Conservation (phyloP, 1,284 basidiomycete genomes). For the Xerocomus alliaceus region DNA sequence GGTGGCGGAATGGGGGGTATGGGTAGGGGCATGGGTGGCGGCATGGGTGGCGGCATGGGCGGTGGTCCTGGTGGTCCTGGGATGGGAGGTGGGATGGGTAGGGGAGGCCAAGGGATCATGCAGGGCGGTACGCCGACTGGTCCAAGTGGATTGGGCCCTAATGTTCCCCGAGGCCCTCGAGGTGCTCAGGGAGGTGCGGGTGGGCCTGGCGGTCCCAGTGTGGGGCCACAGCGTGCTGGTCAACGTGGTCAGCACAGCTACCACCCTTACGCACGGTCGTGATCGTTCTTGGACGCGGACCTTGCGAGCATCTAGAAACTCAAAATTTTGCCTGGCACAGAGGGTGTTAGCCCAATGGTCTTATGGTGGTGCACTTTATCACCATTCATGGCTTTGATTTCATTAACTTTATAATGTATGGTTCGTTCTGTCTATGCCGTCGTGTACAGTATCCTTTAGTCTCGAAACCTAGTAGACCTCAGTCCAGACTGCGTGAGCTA, state of each 20-base stretch:
- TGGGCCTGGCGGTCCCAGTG: conserved; percentile 52
- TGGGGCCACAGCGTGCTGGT: conserved; percentile 76
- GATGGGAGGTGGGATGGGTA: conserved; percentile 51
- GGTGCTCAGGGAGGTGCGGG: conserved; percentile 57
- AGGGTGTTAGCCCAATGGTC: conserved; percentile 4
- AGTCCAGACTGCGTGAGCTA: no score
- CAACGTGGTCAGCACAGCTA: conserved; percentile 78
- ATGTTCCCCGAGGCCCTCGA: conserved; percentile 72
- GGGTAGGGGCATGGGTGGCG: conserved; percentile 46
- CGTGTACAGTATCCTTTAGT: conserved; percentile 8
- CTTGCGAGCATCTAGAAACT: neutral
- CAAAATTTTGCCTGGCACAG: conserved; percentile 21
- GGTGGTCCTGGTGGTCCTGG: conserved; percentile 44
- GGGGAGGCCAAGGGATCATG: conserved; percentile 41
- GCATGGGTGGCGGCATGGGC: conserved; percentile 41
- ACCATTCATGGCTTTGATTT: conserved; percentile 15
- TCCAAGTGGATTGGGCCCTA: conserved; percentile 52
- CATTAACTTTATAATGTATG: conserved; percentile 31
- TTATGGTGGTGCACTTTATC: conserved; percentile 9
- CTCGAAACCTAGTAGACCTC: neutral
- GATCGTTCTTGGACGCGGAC: conserved; percentile 9
- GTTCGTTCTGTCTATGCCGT: neutral
- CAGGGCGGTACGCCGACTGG: conserved; percentile 43
- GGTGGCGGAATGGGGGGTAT: conserved; percentile 45
- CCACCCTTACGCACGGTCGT: conserved; percentile 77